Percentiles rank a stretch among this genome's conserved stretches.
These are phyloP conservation scores for Colletotrichum orbiculare DNA, from an alignment of 2,329 filamentous ascomycete species.

Conservation along the genomic window DNA sequence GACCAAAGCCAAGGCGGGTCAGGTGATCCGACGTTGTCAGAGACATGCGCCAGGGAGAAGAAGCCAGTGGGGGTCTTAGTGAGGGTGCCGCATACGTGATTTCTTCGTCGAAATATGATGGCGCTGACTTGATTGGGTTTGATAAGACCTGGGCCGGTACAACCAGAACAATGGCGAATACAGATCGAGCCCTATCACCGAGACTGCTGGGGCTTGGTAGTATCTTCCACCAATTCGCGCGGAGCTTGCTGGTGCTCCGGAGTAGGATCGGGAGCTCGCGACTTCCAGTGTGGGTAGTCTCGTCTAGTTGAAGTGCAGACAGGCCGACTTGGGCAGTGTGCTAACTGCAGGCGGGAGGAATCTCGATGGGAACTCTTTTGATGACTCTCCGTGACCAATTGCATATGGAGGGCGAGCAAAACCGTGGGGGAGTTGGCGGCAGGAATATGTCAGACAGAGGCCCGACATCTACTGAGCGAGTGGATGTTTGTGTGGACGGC, in stretches of 20 bases:
- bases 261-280: constrained; percentile 22
- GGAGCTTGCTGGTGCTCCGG: constrained; percentile 12
- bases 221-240: constrained; percentile 37
- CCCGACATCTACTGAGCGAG: background rate
- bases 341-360: constrained; percentile 22
- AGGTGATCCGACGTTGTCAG: constrained; percentile 33
- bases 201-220: constrained; percentile 14
- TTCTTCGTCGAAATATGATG: constrained; percentile 20
- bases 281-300: constrained; percentile 20
- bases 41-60: constrained; percentile 29
- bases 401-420: constrained; percentile 17
- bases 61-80: constrained; percentile 36
- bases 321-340: constrained; percentile 16
- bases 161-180: constrained; percentile 5
- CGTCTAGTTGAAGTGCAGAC: constrained; percentile 30
- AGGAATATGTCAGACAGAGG: constrained; percentile 6
- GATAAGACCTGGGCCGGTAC: constrained; percentile 25
- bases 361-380: constrained; percentile 34
- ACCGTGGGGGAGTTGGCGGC: constrained; percentile 20
- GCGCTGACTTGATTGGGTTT: constrained; percentile 10
- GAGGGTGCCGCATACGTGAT: constrained; percentile 32
- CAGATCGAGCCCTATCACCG: constrained; percentile 19
- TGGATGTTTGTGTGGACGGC: constrained; percentile 27
- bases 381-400: constrained; percentile 18
- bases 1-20: constrained; percentile 24